Percentiles rank a stretch among this genome's conserved stretches.
phyloP scores from a whole-genome alignment of 805 yeast species.

The Suhomyces prunicola region DNA sequence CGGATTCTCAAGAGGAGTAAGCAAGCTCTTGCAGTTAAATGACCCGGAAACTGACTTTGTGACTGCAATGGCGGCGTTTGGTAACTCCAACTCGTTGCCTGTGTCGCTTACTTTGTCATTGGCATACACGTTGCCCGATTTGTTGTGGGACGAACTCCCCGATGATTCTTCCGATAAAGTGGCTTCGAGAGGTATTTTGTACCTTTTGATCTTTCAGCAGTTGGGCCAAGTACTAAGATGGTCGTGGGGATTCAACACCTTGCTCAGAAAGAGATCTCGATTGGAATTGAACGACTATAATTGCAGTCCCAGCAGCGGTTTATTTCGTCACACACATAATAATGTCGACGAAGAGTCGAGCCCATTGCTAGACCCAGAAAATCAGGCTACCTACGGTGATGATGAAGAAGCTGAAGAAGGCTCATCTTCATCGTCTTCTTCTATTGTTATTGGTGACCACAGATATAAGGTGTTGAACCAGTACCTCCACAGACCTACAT shows the following conservation, averaged over 20 bases:
- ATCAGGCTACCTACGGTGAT: neutral
- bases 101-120: conserved; percentile 83
- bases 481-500: conserved; percentile 1
- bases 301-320: neutral
- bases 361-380: conserved; percentile 11
- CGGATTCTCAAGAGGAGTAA: conserved; percentile 54
- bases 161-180: conserved; percentile 66
- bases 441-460: neutral
- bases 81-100: conserved; percentile 92
- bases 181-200: conserved; percentile 75
- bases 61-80: conserved; percentile 95
- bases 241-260: conserved; percentile 83
- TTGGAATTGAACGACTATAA: conserved; percentile 30
- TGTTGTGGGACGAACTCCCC: conserved; percentile 70
- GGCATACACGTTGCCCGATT: conserved; percentile 70
- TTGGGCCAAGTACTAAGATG: conserved; percentile 79
- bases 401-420: neutral
- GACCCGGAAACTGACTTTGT: conserved; percentile 83
- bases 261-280: conserved; percentile 51
- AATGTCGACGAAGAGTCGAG: conserved; percentile 9
- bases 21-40: conserved; percentile 55
- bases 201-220: conserved; percentile 74
- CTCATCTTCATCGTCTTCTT: neutral
- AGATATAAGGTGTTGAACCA: neutral
- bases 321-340: conserved; percentile 1